These are phyloP conservation scores for Candida nemodendra DNA, from an alignment of 805 yeast genomes.

Conservation along the genomic window DNA sequence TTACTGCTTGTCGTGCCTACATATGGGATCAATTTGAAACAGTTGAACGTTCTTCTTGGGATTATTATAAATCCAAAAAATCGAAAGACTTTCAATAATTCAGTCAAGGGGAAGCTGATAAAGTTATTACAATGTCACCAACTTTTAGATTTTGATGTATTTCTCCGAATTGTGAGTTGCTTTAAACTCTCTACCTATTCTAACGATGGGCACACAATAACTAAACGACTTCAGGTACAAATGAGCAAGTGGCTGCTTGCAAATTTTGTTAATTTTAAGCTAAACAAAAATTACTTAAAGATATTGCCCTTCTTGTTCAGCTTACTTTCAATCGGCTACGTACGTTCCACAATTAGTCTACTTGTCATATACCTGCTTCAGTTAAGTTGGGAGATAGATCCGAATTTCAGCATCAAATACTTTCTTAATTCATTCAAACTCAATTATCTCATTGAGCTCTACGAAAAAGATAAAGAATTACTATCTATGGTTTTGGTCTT, in stretches of 20 bases:
- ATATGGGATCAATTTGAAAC: constrained; percentile 22
- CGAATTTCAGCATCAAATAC: constrained; percentile 15
- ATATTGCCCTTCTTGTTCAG: constrained; percentile 26
- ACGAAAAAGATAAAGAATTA: constrained; percentile 19
- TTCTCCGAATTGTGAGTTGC: constrained; percentile 20
- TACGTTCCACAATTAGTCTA: constrained; percentile 20
- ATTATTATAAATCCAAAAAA: constrained; percentile 19
- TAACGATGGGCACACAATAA: constrained; percentile 18
- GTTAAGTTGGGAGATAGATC: constrained; percentile 18
- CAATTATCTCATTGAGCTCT: constrained; percentile 17
- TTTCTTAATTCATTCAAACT: constrained; percentile 25
- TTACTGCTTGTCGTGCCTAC: constrained; percentile 23
- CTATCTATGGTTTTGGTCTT: constrained; percentile 17
- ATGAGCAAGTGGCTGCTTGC: constrained; percentile 20
- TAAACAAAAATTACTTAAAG: constrained; percentile 17
- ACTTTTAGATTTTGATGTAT: constrained; percentile 21
- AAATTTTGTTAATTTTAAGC: constrained; percentile 24
- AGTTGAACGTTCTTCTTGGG: constrained; percentile 21
- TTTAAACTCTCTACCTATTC: constrained; percentile 24
- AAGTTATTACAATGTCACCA: constrained; percentile 21
- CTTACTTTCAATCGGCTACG: constrained; percentile 29
- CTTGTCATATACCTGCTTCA: constrained; percentile 22
- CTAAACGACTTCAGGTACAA: constrained; percentile 19
- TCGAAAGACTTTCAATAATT: constrained; percentile 9
- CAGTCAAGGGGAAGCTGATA: constrained; percentile 16